Conservation (phyloP, 768 basidiomycete genomes). For the Lactarius quietus region DNA sequence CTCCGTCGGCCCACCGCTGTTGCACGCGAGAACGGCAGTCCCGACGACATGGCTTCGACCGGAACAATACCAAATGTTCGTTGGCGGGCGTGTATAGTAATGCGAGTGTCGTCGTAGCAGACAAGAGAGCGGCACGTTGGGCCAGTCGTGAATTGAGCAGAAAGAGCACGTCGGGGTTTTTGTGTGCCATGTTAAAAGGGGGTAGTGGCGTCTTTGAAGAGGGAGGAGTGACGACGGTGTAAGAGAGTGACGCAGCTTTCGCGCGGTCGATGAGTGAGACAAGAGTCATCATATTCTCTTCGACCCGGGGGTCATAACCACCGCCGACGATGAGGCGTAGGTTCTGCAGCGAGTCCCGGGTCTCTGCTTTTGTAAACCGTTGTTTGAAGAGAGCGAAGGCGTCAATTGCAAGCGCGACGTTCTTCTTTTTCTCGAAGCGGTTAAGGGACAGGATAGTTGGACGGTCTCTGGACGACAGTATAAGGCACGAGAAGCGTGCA, state of each 20-base stretch:
- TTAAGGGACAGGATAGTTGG: constrained; percentile 87
- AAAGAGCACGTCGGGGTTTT: constrained; percentile 68
- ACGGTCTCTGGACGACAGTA: constrained; percentile 41
- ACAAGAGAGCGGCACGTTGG: constrained; percentile 82
- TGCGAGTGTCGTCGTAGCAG: constrained; percentile 57
- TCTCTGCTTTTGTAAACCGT: constrained; percentile 23
- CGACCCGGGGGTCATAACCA: constrained; percentile 87
- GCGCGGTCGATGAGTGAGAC: constrained; percentile 56
- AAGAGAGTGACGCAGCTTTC: constrained; percentile 55
- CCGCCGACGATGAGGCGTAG: constrained; percentile 82
- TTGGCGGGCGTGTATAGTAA: constrained; percentile 92
- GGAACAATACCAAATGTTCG: constrained; percentile 97
- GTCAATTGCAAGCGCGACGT: constrained; percentile 73
- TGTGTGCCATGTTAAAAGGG: constrained; percentile 37
- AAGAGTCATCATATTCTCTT: constrained; percentile 75
- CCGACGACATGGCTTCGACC: constrained; percentile 90
- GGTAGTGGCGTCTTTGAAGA: constrained; percentile 38
- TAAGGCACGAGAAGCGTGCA: not conserved
- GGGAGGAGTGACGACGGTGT: constrained; percentile 50
- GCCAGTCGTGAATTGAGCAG: constrained; percentile 88
- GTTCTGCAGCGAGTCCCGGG: constrained; percentile 28
- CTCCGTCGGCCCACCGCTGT: constrained; percentile 89
- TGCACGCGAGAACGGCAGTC: constrained; percentile 83
- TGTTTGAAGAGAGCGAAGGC: constrained; percentile 62
- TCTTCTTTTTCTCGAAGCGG: constrained; percentile 96